Percentiles rank a stretch among this genome's conserved stretches.
Conservation (phyloP, 345 rosid genomes). For the Pistacia atlantica region DNA sequence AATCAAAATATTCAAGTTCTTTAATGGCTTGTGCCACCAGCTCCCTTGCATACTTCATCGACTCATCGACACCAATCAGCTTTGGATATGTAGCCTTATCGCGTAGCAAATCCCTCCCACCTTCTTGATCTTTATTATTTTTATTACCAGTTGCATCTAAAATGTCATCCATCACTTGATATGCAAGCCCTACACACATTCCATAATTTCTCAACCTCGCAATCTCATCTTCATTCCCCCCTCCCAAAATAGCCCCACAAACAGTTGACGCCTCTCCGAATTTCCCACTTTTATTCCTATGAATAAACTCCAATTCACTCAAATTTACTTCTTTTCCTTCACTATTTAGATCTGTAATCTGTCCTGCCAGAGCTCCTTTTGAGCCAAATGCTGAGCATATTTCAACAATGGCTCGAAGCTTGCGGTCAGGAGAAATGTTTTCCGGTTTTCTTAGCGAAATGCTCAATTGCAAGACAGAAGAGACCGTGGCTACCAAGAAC, state of each 20-base stretch:
- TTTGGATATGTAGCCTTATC: slow-evolving; percentile 83
- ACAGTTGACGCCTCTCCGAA: slow-evolving; percentile 43
- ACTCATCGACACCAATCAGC: slow-evolving; percentile 55
- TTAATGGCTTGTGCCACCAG: slow-evolving; percentile 30
- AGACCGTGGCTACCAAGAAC: slow-evolving; percentile 67
- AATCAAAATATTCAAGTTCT: slow-evolving; percentile 29
- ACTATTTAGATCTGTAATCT: slow-evolving; percentile 45
- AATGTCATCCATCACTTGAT: slow-evolving; percentile 96
- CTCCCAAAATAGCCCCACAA: slow-evolving; percentile 79
- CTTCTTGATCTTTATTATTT: slow-evolving; percentile 46
- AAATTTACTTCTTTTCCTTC: slow-evolving; percentile 40
- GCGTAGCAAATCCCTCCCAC: slow-evolving; percentile 89
- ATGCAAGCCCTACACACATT: slow-evolving; percentile 70
- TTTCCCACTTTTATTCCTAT: slow-evolving; percentile 33
- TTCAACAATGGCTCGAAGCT: slow-evolving; percentile 44
- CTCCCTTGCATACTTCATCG: slow-evolving; percentile 25
- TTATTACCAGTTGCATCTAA: slow-evolving; percentile 67
- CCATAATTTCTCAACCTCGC: slow-evolving; percentile 78
- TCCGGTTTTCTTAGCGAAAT: slow-evolving; percentile 32
- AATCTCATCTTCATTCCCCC: slow-evolving; percentile 66
- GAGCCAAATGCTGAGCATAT: slow-evolving; percentile 46
- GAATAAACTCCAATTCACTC: slow-evolving; percentile 36
- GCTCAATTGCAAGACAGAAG: slow-evolving; percentile 54
- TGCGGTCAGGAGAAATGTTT: slow-evolving; percentile 29
- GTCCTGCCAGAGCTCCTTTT: slow-evolving; percentile 55